These are phyloP conservation scores for Babesia ovis DNA, from an alignment of 169 alveolate genomes.

Conservation along the genomic window DNA sequence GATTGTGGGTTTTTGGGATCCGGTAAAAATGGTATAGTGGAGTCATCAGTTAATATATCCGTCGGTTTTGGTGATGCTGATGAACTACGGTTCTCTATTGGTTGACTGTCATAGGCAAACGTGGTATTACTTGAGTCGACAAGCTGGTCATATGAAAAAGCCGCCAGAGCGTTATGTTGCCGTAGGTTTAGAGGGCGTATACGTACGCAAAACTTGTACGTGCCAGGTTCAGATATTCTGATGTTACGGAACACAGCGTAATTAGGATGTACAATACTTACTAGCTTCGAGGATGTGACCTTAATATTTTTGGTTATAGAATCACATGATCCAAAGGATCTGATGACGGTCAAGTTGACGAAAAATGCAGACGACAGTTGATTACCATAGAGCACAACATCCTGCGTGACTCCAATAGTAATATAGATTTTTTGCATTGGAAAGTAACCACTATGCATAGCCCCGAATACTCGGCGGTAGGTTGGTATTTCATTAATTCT, in stretches of 20 bases:
- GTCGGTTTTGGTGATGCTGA: not conserved
- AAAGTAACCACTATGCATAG: constrained; percentile 25
- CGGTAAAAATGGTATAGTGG: not conserved
- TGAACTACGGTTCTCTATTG: too few species aligned
- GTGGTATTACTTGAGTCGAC: not conserved
- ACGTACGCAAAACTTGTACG: constrained; percentile 8
- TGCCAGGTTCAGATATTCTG: not conserved
- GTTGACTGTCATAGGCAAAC: not conserved
- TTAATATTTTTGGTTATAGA: not conserved
- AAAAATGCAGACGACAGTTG: not conserved
- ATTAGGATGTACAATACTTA: not conserved
- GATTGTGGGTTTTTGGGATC: not conserved
- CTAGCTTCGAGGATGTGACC: not conserved
- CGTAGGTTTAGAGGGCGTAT: not conserved
- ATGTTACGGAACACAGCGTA: not conserved
- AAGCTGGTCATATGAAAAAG: not conserved
- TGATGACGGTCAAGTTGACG: not conserved
- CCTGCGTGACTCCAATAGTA: constrained; percentile 10
- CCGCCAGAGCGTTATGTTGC: not conserved
- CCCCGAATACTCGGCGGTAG: constrained; percentile 10
- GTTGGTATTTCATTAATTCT: not conserved
- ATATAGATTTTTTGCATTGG: constrained; percentile 17
- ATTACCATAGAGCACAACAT: constrained; percentile 31
- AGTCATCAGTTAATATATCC: not conserved
- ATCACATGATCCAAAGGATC: not conserved